phyloP scores from a whole-genome alignment of 257 asterid genomes.

The Salvia rosmarinus region DNA sequence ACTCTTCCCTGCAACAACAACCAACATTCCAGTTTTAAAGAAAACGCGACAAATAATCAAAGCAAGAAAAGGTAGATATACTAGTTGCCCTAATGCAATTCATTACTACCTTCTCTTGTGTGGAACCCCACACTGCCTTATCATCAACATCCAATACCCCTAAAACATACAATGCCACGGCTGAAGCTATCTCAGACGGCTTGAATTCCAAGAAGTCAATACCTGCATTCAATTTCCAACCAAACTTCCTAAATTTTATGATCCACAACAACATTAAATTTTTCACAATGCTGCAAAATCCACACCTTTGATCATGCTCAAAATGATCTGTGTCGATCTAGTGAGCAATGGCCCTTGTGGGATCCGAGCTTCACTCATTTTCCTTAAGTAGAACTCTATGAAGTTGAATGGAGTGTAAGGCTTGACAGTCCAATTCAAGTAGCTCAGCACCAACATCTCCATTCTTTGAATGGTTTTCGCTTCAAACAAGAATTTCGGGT shows the following conservation, averaged over 20 bases:
- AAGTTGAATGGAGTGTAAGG: constrained; percentile 68
- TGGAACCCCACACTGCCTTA: constrained; percentile 53
- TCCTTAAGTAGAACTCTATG: constrained; percentile 59
- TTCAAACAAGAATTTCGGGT: constrained; percentile 56
- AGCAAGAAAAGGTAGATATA: no score
- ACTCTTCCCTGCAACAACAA: constrained; percentile 61
- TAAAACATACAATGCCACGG: constrained; percentile 61
- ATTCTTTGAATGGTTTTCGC: constrained; percentile 64
- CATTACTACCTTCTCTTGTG: constrained; percentile 59
- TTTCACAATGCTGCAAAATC: neutral
- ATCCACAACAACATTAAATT: neutral
- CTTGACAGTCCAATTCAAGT: constrained; percentile 70
- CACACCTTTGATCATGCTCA: constrained; percentile 60
- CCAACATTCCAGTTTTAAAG: constrained; percentile 3
- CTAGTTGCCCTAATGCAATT: neutral
- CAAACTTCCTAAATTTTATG: neutral
- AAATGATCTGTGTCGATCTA: constrained; percentile 55
- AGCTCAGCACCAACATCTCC: constrained; percentile 71
- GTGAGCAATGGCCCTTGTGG: constrained; percentile 41
- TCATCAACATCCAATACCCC: constrained; percentile 51
- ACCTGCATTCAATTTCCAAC: constrained; percentile 65
- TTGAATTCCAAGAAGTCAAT: constrained; percentile 84
- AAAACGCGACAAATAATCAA: constrained; percentile 6
- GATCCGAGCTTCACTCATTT: constrained; percentile 39
- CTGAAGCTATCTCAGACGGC: constrained; percentile 83